These are phyloP conservation scores for Wickerhamomyces hampshirensis DNA, from an alignment of 805 yeast genomes.

Conservation along the genomic window DNA sequence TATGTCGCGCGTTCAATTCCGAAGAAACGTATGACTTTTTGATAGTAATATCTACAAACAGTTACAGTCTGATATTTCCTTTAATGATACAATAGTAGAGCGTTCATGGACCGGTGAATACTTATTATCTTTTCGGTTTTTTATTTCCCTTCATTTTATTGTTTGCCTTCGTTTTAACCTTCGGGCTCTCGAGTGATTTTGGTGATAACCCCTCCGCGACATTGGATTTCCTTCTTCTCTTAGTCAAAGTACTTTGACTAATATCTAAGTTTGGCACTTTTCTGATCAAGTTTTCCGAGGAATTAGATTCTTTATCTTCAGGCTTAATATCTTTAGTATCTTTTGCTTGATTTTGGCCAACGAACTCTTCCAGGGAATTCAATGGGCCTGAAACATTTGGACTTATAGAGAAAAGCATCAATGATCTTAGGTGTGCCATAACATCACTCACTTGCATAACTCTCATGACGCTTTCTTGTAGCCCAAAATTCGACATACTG, in stretches of 20 bases:
- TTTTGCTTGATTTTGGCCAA: slow-evolving; percentile 14
- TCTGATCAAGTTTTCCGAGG: no score
- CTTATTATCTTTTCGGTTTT: background rate
- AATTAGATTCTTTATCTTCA: no score
- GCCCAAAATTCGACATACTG: slow-evolving; percentile 52
- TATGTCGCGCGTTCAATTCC: no score
- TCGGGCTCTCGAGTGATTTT: slow-evolving; percentile 17
- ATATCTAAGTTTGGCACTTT: slow-evolving; percentile 25
- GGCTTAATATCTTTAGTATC: background rate
- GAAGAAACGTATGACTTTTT: no score
- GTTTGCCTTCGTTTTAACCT: no score
- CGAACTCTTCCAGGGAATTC: slow-evolving; percentile 44
- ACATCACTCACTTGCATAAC: slow-evolving; percentile 73
- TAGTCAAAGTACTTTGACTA: slow-evolving; percentile 30
- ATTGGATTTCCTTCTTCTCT: slow-evolving; percentile 29
- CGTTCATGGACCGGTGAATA: no score
- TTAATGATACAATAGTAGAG: no score
- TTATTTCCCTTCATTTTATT: slow-evolving; percentile 3
- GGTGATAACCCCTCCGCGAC: slow-evolving; percentile 20
- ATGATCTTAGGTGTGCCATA: slow-evolving; percentile 63
- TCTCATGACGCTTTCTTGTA: slow-evolving; percentile 62
- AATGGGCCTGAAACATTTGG: slow-evolving; percentile 48
- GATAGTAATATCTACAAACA: no score
- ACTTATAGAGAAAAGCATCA: slow-evolving; percentile 52
- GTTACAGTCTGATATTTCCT: no score